Evolutionary conservation across 2,329 filamentous ascomycete species (phyloP).

Genomic region (Thielaviopsis musarum): DNA sequence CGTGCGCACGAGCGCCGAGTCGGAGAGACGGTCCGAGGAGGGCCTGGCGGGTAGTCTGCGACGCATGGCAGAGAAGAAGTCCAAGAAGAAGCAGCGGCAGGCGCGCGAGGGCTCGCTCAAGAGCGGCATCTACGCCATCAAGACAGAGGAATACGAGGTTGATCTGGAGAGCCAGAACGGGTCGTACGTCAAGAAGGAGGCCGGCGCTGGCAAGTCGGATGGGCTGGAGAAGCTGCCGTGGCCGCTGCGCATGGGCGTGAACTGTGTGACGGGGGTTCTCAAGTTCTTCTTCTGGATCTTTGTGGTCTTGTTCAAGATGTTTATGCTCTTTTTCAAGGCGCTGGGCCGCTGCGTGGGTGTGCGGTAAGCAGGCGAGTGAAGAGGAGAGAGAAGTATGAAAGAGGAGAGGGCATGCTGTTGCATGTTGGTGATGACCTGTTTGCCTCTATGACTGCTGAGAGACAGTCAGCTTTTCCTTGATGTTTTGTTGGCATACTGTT

Average conservation of each 20-base stretch:
- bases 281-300: constrained; percentile 42
- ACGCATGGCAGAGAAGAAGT: constrained; percentile 14
- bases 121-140: constrained; percentile 12
- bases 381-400: background rate
- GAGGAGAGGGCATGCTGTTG: background rate
- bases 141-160: constrained; percentile 41
- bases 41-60: constrained; percentile 9
- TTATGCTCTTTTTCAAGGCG: constrained; percentile 32
- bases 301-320: constrained; percentile 36
- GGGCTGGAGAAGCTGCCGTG: constrained; percentile 27
- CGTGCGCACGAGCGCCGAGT: constrained; percentile 3
- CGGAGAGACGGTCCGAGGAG: constrained; percentile 6
- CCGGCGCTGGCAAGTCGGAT: constrained; percentile 16
- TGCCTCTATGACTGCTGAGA: background rate
- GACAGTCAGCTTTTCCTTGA: background rate
- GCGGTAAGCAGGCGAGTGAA: background rate
- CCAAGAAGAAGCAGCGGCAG: constrained; percentile 17
- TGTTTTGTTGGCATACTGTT: constrained; percentile 1
- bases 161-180: constrained; percentile 46
- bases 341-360: constrained; percentile 32
- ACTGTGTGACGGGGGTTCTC: constrained; percentile 34
- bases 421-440: background rate
- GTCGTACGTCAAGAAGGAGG: constrained; percentile 22
- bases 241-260: constrained; percentile 30
- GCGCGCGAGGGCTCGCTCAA: background rate